Conservation (phyloP, 2,329 filamentous ascomycete species). For the Helotiales sp. region DNA sequence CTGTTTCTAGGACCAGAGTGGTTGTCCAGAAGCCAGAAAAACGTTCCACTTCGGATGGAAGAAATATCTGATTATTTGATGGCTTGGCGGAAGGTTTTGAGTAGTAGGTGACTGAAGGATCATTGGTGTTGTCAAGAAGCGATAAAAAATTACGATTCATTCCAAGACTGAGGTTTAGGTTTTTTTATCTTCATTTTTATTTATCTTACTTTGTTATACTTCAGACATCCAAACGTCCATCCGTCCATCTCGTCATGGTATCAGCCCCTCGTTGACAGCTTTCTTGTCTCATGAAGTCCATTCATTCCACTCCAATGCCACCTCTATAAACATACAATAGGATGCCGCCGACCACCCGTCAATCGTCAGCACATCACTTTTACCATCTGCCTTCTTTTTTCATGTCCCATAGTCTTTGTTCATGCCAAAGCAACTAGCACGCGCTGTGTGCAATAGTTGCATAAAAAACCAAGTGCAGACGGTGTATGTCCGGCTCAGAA, state of each 20-base stretch:
- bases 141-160: no score
- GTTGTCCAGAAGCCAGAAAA: no score
- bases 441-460: neutral
- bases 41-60: no score
- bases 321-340: constrained; percentile 4
- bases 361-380: neutral
- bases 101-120: no score
- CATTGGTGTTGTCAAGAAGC: no score
- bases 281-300: constrained; percentile 1
- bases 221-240: neutral
- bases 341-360: neutral
- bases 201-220: no score
- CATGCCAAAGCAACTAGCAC: neutral
- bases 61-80: no score
- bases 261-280: neutral
- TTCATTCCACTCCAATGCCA: constrained; percentile 1
- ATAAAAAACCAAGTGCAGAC: neutral
- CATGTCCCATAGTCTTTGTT: neutral
- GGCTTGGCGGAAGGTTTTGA: no score
- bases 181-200: neutral
- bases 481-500: neutral
- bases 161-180: neutral
- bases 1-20: no score
- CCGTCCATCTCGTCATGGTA: neutral
- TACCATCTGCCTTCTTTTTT: neutral